A percentile compares a stretch with the other conserved stretches of the same genome.
Evolutionary conservation across 2,329 filamentous ascomycete species (phyloP).

Genomic region (Diaporthe helianthi): DNA sequence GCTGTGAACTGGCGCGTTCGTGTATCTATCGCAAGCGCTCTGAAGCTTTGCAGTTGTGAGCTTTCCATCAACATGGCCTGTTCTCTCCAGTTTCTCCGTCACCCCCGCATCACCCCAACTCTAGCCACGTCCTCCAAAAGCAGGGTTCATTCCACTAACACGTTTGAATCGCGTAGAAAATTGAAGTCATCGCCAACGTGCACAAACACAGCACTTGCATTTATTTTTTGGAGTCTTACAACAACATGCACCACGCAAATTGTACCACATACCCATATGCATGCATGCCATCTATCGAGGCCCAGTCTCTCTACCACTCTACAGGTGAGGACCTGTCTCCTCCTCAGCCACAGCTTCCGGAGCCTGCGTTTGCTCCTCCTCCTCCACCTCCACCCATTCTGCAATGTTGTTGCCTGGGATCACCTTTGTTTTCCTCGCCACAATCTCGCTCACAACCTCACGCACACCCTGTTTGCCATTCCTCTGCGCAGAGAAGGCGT

Average conservation of each 20-base stretch:
- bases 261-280: neutral
- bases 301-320: neutral
- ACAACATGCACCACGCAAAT: neutral
- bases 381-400: slow-evolving; percentile 44
- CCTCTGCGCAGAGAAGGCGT: slow-evolving; percentile 65
- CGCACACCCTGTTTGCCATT: slow-evolving; percentile 73
- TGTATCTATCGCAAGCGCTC: slow-evolving; percentile 45
- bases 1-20: slow-evolving; percentile 17
- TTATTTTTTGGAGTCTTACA: neutral
- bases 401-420: slow-evolving; percentile 35
- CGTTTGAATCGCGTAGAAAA: neutral
- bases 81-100: neutral
- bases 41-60: neutral
- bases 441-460: slow-evolving; percentile 72
- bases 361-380: slow-evolving; percentile 49
- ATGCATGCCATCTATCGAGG: slow-evolving; percentile 10
- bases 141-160: neutral
- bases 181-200: neutral
- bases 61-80: neutral
- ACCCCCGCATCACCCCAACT: slow-evolving; percentile 1
- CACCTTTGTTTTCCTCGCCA: slow-evolving; percentile 64
- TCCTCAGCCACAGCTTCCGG: neutral
- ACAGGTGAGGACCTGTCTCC: neutral
- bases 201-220: neutral
- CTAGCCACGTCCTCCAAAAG: neutral